Evolutionary conservation across 805 yeast genomes (phyloP).

Genomic region (Candida fluviatilis): DNA sequence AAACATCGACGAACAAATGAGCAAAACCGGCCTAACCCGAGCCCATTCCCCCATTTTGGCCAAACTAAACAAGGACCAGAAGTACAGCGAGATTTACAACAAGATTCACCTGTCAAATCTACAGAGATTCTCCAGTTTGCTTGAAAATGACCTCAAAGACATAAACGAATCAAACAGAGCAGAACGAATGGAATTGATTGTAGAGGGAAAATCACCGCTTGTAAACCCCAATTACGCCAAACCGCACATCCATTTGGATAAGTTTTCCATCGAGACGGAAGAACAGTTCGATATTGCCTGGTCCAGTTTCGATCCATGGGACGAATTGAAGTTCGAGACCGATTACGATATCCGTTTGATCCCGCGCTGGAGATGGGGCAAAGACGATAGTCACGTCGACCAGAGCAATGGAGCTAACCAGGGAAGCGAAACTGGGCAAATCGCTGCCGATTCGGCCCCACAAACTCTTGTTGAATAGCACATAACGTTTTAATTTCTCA

Average conservation of each 20-base stretch:
- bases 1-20: constrained; percentile 10
- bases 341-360: constrained; percentile 36
- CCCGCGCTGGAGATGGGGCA: constrained; percentile 14
- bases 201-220: constrained; percentile 28
- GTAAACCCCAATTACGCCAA: constrained; percentile 27
- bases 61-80: constrained; percentile 14
- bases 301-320: constrained; percentile 45
- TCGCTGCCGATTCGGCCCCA: background rate
- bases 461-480: background rate
- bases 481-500: background rate
- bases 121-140: constrained; percentile 14
- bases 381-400: too few species aligned
- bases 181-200: constrained; percentile 26
- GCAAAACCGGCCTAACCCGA: background rate
- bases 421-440: background rate
- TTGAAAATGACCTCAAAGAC: constrained; percentile 22
- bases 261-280: constrained; percentile 31
- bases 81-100: constrained; percentile 26
- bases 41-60: constrained; percentile 3
- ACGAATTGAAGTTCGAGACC: constrained; percentile 36
- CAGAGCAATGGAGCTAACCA: too few species aligned
- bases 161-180: constrained; percentile 37
- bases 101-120: constrained; percentile 22
- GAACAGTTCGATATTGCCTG: constrained; percentile 43
- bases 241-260: constrained; percentile 36